phyloP scores from a whole-genome alignment of 257 asterid genomes.

The Rhazya stricta region DNA sequence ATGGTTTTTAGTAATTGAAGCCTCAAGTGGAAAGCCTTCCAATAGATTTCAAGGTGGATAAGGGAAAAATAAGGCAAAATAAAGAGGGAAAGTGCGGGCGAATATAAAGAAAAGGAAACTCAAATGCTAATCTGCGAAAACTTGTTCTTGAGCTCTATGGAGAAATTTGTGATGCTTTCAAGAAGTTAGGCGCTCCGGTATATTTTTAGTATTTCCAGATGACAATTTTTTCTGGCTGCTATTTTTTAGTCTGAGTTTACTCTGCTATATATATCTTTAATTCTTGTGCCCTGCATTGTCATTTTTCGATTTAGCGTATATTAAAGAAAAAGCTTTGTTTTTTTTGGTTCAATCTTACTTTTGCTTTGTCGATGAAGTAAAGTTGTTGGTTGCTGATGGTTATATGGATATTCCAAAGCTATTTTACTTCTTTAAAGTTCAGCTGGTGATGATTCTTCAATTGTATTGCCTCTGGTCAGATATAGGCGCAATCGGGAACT shows the following conservation, averaged over 20 bases:
- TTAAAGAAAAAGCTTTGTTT: not conserved
- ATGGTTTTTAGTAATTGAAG: conserved; percentile 46
- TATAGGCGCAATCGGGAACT: too few relatives aligned
- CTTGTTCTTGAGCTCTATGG: conserved; percentile 68
- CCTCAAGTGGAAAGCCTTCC: conserved; percentile 91
- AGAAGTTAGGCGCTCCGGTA: conserved; percentile 65
- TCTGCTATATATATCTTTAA: not conserved
- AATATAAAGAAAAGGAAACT: conserved; percentile 67
- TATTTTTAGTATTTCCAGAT: conserved; percentile 1
- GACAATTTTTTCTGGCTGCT: not conserved
- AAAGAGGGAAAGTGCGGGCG: conserved; percentile 66
- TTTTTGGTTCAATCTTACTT: not conserved
- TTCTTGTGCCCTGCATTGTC: not conserved
- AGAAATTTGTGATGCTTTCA: conserved; percentile 56
- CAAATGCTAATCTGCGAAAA: conserved; percentile 66
- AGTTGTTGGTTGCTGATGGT: not conserved
- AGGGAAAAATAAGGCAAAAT: too few relatives aligned
- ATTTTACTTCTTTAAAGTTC: too few relatives aligned
- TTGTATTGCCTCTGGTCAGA: too few relatives aligned
- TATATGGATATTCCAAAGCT: too few relatives aligned
- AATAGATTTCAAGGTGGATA: conserved; percentile 91
- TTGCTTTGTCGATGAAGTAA: not conserved
- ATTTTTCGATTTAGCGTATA: not conserved
- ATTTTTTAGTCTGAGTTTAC: not conserved
- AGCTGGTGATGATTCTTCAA: too few relatives aligned